A percentile compares a stretch with the other conserved stretches of the same genome.
Conservation (phyloP, 1,139 yeast species). For the Diutina siamensis region DNA sequence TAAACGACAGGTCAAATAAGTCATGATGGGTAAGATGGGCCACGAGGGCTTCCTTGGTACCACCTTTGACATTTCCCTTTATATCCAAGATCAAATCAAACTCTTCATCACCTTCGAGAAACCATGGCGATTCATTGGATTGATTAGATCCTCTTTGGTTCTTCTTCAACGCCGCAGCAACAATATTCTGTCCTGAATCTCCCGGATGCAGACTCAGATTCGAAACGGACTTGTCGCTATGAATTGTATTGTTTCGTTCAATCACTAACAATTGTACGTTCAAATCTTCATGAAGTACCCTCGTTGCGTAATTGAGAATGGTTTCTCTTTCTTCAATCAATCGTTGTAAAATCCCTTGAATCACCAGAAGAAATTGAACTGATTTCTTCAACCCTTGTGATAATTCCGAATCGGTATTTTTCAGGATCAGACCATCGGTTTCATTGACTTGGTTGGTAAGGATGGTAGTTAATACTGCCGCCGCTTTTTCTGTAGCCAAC, state of each 20-base stretch:
- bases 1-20: slow-evolving; percentile 54
- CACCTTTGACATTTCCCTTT: slow-evolving; percentile 73
- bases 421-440: slow-evolving; percentile 34
- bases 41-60: slow-evolving; percentile 69
- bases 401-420: slow-evolving; percentile 38
- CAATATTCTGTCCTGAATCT: slow-evolving; percentile 16
- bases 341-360: slow-evolving; percentile 38
- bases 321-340: slow-evolving; percentile 62
- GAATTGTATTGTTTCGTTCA: slow-evolving; percentile 48
- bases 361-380: slow-evolving; percentile 29
- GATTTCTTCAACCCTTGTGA: slow-evolving; percentile 35
- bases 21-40: slow-evolving; percentile 80
- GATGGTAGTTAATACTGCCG: slow-evolving; percentile 33
- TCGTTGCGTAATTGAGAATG: slow-evolving; percentile 57
- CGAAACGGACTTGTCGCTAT: slow-evolving; percentile 15
- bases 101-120: slow-evolving; percentile 67
- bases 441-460: slow-evolving; percentile 31
- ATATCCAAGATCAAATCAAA: slow-evolving; percentile 60
- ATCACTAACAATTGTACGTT: slow-evolving; percentile 49
- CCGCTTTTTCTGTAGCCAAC: slow-evolving; percentile 39
- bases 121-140: slow-evolving; percentile 55
- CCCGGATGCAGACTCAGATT: slow-evolving; percentile 10
- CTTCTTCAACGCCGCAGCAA: not conserved
- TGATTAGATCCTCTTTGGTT: not conserved
- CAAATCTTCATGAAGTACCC: slow-evolving; percentile 67